These are phyloP conservation scores for Teratosphaeria nubilosa DNA, from an alignment of 2,329 filamentous ascomycete species.

Conservation along the genomic window DNA sequence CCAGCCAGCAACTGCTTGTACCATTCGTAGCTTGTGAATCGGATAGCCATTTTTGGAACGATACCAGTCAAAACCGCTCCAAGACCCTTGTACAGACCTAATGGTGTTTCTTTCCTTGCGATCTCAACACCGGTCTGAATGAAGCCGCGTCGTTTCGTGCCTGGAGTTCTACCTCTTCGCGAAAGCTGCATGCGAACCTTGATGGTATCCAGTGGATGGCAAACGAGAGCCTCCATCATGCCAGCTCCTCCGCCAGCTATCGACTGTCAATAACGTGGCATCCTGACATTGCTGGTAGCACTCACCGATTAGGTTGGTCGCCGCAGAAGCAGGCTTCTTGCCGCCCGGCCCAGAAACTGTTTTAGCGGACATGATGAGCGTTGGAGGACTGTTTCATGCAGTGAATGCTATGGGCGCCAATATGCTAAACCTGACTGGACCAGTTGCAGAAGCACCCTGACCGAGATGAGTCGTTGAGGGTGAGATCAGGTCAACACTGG, in stretches of 20 bases:
- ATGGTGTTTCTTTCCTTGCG: conserved; percentile 75
- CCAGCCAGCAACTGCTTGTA: conserved; percentile 80
- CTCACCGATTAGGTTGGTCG: conserved; percentile 83
- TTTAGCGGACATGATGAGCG: conserved; percentile 48
- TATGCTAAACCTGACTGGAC: neutral
- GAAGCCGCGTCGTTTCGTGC: conserved; percentile 77
- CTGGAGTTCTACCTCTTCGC: conserved; percentile 68
- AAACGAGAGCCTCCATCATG: conserved; percentile 97
- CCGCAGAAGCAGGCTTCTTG: conserved; percentile 73
- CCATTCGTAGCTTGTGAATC: conserved; percentile 92
- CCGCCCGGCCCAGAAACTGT: conserved; percentile 45
- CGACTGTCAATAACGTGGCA: neutral
- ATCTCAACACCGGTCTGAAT: conserved; percentile 77
- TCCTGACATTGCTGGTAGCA: conserved; percentile 2
- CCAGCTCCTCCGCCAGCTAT: conserved; percentile 89
- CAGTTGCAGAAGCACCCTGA: neutral
- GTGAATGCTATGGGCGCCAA: neutral
- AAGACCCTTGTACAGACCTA: conserved; percentile 96
- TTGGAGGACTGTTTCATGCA: neutral
- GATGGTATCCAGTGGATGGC: conserved; percentile 93
- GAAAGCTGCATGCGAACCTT: conserved; percentile 99
- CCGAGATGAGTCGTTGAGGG: neutral
- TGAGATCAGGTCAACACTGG: neutral
- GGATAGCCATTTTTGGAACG: conserved; percentile 97
- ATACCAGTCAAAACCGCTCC: conserved; percentile 94